phyloP scores from a whole-genome alignment of 208 protist genomes.

The Leishmania guyanensis region DNA sequence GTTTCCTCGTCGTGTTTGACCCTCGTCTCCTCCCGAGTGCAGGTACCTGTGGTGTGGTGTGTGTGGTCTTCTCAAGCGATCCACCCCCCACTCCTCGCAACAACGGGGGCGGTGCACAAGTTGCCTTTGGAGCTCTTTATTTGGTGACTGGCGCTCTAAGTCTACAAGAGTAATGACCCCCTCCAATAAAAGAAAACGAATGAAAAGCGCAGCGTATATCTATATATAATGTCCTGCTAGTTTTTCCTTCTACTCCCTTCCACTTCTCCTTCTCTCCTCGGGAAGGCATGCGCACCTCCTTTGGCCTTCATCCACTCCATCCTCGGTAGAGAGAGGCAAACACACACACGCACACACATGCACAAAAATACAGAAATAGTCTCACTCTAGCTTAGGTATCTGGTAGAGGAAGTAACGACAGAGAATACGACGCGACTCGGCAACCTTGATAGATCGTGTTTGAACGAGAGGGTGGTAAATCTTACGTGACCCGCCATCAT shows the following conservation, averaged over 20 bases:
- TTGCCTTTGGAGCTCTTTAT: background rate
- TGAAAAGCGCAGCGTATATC: background rate
- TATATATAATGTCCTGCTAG: background rate
- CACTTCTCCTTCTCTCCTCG: background rate
- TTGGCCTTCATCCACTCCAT: background rate
- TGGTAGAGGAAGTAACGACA: background rate
- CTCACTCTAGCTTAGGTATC: background rate
- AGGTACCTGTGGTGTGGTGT: background rate
- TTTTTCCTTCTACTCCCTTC: background rate
- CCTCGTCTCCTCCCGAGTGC: background rate
- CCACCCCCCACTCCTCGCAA: background rate
- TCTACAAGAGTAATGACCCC: background rate
- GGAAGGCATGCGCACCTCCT: background rate
- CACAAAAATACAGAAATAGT: background rate
- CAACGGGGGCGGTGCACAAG: background rate
- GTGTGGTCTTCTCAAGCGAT: background rate
- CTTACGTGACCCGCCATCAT: background rate
- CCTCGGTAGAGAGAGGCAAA: background rate
- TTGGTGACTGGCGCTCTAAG: background rate
- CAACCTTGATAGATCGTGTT: background rate
- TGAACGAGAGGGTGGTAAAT: background rate
- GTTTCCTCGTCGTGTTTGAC: background rate
- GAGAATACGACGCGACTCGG: background rate
- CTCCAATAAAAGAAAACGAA: background rate
- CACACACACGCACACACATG: background rate